phyloP scores from a whole-genome alignment of 805 yeast genomes.

The Barnettozyma salicaria region DNA sequence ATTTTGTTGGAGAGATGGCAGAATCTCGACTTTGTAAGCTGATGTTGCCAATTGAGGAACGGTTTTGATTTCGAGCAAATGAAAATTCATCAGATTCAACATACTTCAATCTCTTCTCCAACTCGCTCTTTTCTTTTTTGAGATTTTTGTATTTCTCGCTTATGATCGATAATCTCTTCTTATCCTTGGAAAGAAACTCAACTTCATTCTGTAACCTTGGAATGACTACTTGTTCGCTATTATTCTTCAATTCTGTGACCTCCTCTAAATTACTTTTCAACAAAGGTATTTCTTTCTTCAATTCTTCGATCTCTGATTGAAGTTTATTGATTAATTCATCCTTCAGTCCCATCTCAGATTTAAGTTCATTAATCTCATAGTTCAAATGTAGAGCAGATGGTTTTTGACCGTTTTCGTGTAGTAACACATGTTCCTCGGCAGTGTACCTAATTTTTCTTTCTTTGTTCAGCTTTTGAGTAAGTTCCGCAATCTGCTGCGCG shows the following conservation, averaged over 20 bases:
- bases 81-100: not conserved
- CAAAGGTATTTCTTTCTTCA: slow-evolving; percentile 31
- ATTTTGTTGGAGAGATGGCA: not conserved
- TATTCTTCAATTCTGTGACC: slow-evolving; percentile 35
- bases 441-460: slow-evolving; percentile 62
- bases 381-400: slow-evolving; percentile 52
- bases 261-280: slow-evolving; percentile 36
- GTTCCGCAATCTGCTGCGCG: slow-evolving; percentile 39
- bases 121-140: slow-evolving; percentile 27
- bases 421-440: slow-evolving; percentile 63
- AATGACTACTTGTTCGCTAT: slow-evolving; percentile 36
- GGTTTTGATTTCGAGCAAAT: too few relatives aligned
- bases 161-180: slow-evolving; percentile 19
- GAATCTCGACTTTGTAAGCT: not conserved
- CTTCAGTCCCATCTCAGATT: slow-evolving; percentile 39
- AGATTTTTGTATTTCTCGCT: slow-evolving; percentile 26
- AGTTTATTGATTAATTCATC: slow-evolving; percentile 43
- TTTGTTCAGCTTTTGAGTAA: slow-evolving; percentile 52
- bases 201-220: slow-evolving; percentile 43
- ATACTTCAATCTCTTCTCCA: slow-evolving; percentile 29
- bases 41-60: not conserved
- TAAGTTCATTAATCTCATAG: slow-evolving; percentile 49
- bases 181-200: slow-evolving; percentile 28
- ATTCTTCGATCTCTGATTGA: slow-evolving; percentile 39
- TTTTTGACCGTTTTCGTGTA: slow-evolving; percentile 45